Conservation (phyloP, 176 grass and related monocot genomes). For the Ananas comosus region DNA sequence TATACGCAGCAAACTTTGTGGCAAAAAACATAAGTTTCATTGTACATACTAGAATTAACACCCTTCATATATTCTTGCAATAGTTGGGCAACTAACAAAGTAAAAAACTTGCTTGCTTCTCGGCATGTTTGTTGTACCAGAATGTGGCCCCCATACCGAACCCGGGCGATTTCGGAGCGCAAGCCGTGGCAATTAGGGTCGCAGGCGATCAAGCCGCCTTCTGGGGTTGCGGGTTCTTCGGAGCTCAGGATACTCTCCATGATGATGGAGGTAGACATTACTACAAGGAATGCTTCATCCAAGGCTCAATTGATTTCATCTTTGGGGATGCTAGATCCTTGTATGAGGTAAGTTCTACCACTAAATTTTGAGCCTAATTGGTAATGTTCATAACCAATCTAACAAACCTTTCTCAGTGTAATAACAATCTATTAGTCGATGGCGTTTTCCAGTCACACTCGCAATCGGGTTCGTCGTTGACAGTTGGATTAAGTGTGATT, state of each 20-base stretch:
- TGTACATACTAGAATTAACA: constrained; percentile 20
- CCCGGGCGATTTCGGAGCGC: constrained; percentile 53
- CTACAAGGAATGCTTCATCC: constrained; percentile 79
- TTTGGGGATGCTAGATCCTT: constrained; percentile 84
- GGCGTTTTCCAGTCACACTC: no score
- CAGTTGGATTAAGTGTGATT: no score
- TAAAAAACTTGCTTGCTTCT: neutral
- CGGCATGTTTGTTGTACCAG: constrained; percentile 16
- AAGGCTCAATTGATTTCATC: constrained; percentile 83
- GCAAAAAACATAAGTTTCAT: constrained; percentile 89
- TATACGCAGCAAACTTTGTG: constrained; percentile 48
- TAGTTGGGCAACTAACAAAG: no score
- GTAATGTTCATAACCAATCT: no score
- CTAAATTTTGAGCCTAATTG: no score
- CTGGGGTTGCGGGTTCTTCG: constrained; percentile 86
- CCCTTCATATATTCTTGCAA: constrained; percentile 1
- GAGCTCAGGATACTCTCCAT: constrained; percentile 82
- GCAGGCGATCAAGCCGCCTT: constrained; percentile 52
- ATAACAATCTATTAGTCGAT: no score
- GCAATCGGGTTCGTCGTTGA: no score
- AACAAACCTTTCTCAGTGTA: no score
- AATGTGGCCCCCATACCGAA: constrained; percentile 80
- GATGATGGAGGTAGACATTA: constrained; percentile 67
- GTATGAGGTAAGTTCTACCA: constrained; percentile 40
- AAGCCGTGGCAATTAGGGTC: constrained; percentile 67